Base-by-base conservation (phyloP, 2,329 filamentous ascomycete genomes). In the Trichoderma asperellum region DNA sequence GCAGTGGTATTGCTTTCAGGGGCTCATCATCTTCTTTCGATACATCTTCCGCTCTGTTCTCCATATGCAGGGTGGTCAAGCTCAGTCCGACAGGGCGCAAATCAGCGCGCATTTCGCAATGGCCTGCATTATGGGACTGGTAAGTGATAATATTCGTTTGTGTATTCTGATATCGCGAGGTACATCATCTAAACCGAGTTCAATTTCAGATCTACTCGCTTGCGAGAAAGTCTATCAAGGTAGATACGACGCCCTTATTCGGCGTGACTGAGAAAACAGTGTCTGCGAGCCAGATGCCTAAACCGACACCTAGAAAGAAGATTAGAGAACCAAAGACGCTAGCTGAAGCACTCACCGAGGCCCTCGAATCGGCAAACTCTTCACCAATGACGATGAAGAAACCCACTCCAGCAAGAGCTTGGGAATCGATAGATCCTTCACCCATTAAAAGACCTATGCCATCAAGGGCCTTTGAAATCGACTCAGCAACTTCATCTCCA, bases 1-100 rank as follows among this genome's bases (percentile, higher is more conserved):
- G 4, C 84, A 87, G 63, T 91, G 91, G 84, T 92, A 92, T 75
- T 83, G 83, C 1, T 86, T 90, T 71, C 91, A 94, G 74, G 76
- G 84, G 1, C 76, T 91, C 37, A 83, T 89, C 27, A 75, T 92
- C 12, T 75, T 84, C 6, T 79, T 89, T 12, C 85, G 91, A 47
- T 78, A 84, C 53, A 74, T 85, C 18, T 85, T 88, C 61, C 78
- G 82, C 24, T 80, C 77, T 16, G 76, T 85, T 21, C 72, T 81
- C 0, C 78, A 80, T 52, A 77, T 83, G 71, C 77, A 81, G n/a
- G 77, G 79, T 3, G 78, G 80, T 0, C 76, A 79, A 27, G 77
- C 77, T 1, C 74, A 81, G 8, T 79, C 81, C 3, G 74, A 78
- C 5, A 79, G 77, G n/a, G 80, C 82, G 1, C 82, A 83, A 47